These are phyloP conservation scores for Rhizopus delemar DNA, from an alignment of 371 early-diverging fungal genomes.

Conservation along the genomic window DNA sequence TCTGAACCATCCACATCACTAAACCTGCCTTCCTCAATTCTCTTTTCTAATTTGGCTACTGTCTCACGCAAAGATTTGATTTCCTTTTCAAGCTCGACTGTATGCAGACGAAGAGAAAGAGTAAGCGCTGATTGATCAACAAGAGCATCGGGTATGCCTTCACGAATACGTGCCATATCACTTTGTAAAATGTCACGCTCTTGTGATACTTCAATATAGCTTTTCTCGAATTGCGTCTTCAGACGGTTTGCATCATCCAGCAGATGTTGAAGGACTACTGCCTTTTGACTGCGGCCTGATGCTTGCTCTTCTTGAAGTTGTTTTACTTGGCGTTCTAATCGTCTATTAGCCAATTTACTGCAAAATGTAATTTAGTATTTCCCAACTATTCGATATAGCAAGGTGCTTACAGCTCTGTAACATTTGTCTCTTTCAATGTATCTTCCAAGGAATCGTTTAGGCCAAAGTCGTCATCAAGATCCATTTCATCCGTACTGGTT, in stretches of 20 bases:
- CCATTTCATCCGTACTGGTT: constrained; percentile 35
- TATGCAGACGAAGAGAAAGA: constrained; percentile 44
- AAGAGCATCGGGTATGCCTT: constrained; percentile 48
- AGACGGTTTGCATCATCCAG: constrained; percentile 74
- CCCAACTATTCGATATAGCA: too few relatives aligned
- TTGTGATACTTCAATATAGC: constrained; percentile 70
- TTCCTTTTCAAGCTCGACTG: constrained; percentile 50
- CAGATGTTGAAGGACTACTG: constrained; percentile 66
- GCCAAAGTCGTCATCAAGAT: constrained; percentile 36
- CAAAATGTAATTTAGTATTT: not conserved
- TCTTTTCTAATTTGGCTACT: constrained; percentile 28
- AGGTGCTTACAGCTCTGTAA: constrained; percentile 47
- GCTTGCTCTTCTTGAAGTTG: constrained; percentile 60
- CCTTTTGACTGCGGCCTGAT: constrained; percentile 51
- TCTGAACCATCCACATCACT: constrained; percentile 36
- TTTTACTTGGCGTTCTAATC: constrained; percentile 77
- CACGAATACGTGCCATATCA: constrained; percentile 68
- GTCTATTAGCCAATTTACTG: constrained; percentile 65
- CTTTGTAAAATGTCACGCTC: constrained; percentile 71
- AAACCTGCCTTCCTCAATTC: constrained; percentile 44
- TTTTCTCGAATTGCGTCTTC: constrained; percentile 72
- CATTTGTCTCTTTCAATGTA: constrained; percentile 55
- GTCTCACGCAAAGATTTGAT: constrained; percentile 37
- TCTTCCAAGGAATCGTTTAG: constrained; percentile 45
- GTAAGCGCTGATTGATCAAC: constrained; percentile 37